Evolutionary conservation across 2,329 filamentous ascomycete species (phyloP), one percentile per base, ranked within the genome.

Genomic region (Pseudogymnoascus sp.): DNA sequence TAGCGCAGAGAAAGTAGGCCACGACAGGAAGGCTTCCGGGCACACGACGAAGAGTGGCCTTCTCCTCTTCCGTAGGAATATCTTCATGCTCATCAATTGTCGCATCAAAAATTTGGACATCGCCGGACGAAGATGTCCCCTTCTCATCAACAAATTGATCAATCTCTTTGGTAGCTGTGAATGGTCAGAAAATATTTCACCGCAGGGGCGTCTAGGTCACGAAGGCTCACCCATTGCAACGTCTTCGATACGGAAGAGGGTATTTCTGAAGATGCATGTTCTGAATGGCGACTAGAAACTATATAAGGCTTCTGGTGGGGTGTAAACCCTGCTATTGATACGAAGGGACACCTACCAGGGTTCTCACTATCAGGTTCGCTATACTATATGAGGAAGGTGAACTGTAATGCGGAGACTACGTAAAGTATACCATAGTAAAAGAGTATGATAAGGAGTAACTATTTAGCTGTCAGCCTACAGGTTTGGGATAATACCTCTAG

Each of bases 1-100:
- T 83, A 65, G 90, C 85, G 58, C 87, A 88, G 63, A 92, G 83
- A 33, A 86, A 86, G 76, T 85, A 91, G 62, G 87, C 83, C 61
- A 80, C 76, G 82, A 82, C 86, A 55, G 85, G 84, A 64, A 92
- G 84, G 70, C 79, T 80, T 9, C 84, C 86, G 15, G 85, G 83
- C 15, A 89, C 81, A 69, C 85, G 82, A 51, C 79, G 82, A 31
- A 89, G 80, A 0, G 84, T 86, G 12, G 65, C 69, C 62, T 85
- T 71, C 65, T 89, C 86, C 71, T 88, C 84, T 39, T 83, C 80
- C 3, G 84, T 88, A 5, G 68, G 67, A 12, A 62, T 64, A 2
- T 42, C 39, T 42, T 21, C 48, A n/a, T 25, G 6, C n/a, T 31
- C 27, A 21, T 35, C 48, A 58, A 33, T 25, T 36, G 17, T 36